Conservation (phyloP, 1,284 basidiomycete genomes). For the Sphagnurus paluster region DNA sequence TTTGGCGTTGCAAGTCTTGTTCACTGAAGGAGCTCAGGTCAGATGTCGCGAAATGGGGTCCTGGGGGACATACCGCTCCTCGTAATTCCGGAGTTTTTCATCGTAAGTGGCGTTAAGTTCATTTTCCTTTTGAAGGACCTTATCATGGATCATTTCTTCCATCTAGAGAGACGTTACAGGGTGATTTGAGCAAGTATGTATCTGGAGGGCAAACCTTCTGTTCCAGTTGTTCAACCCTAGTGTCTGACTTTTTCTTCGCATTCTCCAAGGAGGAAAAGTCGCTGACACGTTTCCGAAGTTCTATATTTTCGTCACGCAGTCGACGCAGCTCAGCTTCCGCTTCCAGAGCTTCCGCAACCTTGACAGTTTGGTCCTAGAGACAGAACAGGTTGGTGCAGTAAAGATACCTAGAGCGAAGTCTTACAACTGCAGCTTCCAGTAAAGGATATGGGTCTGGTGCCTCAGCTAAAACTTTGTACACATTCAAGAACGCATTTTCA, state of each 20-base stretch:
- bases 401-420: slow-evolving; percentile 26
- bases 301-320: slow-evolving; percentile 77
- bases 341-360: slow-evolving; percentile 77
- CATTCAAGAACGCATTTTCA: slow-evolving; percentile 91
- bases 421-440: slow-evolving; percentile 87
- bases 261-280: slow-evolving; percentile 70
- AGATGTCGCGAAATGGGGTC: not conserved
- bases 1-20: slow-evolving; percentile 86
- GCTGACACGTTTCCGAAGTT: slow-evolving; percentile 69
- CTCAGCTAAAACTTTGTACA: slow-evolving; percentile 92
- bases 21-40: slow-evolving; percentile 55
- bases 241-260: slow-evolving; percentile 76
- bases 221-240: slow-evolving; percentile 77
- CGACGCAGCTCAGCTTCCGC: slow-evolving; percentile 73
- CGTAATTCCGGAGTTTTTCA: slow-evolving; percentile 92
- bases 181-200: not conserved
- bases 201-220: slow-evolving; percentile 62
- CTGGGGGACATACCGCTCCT: slow-evolving; percentile 69
- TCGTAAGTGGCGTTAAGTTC: slow-evolving; percentile 96
- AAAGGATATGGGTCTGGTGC: slow-evolving; percentile 96
- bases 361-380: slow-evolving; percentile 82
- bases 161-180: slow-evolving; percentile 46
- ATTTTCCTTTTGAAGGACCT: slow-evolving; percentile 88
- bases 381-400: not conserved
- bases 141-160: slow-evolving; percentile 87